phyloP scores from a whole-genome alignment of 2,329 filamentous ascomycete genomes.

The Madurella fahalii region DNA sequence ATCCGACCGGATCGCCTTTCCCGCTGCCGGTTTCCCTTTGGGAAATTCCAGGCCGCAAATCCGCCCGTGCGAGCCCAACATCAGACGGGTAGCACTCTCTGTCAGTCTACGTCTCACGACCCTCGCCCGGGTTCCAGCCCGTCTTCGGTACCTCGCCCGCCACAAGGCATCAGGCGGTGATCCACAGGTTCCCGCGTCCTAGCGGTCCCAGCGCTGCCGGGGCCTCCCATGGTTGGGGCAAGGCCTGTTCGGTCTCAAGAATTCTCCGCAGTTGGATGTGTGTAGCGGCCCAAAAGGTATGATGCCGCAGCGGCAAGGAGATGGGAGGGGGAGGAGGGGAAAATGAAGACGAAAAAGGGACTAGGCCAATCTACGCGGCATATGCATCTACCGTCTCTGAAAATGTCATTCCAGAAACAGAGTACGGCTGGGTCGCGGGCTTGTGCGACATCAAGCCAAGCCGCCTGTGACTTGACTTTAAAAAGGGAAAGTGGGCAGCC shows the following conservation, averaged over 20 bases:
- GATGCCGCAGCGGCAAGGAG: not conserved
- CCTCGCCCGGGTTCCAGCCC: slow-evolving; percentile 4
- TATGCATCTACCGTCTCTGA: not conserved
- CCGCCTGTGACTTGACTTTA: not conserved
- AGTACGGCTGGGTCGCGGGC: slow-evolving; percentile 4
- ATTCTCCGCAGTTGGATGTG: not conserved
- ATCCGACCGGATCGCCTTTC: not conserved
- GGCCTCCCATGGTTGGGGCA: not conserved
- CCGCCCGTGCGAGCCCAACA: slow-evolving; percentile 9
- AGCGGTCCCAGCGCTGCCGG: slow-evolving; percentile 14
- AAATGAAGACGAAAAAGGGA: not conserved
- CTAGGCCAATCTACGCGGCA: not conserved
- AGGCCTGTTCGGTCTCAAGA: slow-evolving; percentile 3
- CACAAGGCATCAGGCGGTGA: slow-evolving; percentile 10
- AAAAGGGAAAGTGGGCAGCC: slow-evolving; percentile 3
- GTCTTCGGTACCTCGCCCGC: slow-evolving; percentile 7
- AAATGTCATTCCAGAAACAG: slow-evolving; percentile 5
- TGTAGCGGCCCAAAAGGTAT: slow-evolving; percentile 2
- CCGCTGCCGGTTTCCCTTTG: not conserved
- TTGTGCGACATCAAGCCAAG: slow-evolving; percentile 9
- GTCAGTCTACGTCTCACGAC: slow-evolving; percentile 14
- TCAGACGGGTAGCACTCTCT: slow-evolving; percentile 3
- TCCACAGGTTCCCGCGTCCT: slow-evolving; percentile 2
- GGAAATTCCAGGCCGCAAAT: not conserved
- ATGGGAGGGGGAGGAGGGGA: not conserved